phyloP scores from a whole-genome alignment of 305 asterid species.

The Rubia peregrina region DNA sequence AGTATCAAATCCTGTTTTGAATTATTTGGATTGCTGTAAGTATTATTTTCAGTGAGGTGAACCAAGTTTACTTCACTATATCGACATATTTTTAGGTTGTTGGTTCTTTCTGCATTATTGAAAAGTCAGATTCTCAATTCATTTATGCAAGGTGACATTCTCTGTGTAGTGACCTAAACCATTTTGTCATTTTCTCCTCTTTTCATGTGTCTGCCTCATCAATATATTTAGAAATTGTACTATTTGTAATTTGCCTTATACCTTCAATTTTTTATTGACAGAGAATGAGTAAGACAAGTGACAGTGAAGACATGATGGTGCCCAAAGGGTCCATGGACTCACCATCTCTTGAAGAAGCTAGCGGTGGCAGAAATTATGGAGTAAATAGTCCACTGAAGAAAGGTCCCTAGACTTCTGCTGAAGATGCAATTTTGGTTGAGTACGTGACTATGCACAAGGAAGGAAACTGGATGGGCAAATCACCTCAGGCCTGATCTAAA shows the following conservation, averaged over 20 bases:
- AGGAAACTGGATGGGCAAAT: conserved; percentile 82
- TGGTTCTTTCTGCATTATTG: not conserved
- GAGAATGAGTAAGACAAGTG: conserved; percentile 38
- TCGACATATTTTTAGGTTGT: not conserved
- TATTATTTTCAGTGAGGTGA: not conserved
- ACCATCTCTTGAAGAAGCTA: conserved; percentile 36
- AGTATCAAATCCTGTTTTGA: conserved; percentile 2
- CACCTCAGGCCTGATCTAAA: conserved; percentile 67
- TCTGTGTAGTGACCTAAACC: not conserved
- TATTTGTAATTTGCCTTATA: not conserved
- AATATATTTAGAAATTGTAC: not conserved
- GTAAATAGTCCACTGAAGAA: conserved; percentile 44
- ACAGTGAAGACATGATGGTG: conserved; percentile 36
- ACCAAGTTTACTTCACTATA: not conserved
- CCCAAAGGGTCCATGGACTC: conserved; percentile 30
- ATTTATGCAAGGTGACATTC: conserved; percentile 3
- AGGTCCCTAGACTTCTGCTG: conserved; percentile 72
- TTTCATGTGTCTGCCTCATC: not conserved
- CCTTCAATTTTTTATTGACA: conserved; percentile 8
- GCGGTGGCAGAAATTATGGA: conserved; percentile 33
- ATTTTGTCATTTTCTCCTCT: conserved; percentile 10
- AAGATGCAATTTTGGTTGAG: conserved; percentile 50
- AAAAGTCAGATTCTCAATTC: not conserved
- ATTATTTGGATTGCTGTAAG: not conserved
- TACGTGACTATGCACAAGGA: conserved; percentile 56